phyloP scores from a whole-genome alignment of 2,329 filamentous ascomycete species.

The Fusarium sp. region DNA sequence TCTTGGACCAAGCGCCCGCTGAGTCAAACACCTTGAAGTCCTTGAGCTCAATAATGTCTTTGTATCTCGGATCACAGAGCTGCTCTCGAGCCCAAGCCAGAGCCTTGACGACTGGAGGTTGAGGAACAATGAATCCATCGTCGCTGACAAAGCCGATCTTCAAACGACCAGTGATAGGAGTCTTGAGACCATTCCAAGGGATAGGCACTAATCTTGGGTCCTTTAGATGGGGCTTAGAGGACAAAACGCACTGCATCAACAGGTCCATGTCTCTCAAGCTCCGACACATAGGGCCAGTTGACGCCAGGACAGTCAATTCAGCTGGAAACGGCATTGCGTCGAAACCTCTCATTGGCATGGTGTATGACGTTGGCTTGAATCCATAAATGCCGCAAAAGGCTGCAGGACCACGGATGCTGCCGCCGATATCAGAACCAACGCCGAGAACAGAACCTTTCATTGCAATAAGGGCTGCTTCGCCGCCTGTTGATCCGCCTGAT shows the following conservation, averaged over 20 bases:
- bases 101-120: constrained; percentile 67
- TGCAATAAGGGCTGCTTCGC: constrained; percentile 51
- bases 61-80: not conserved
- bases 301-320: constrained; percentile 44
- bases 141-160: constrained; percentile 41
- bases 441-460: constrained; percentile 36
- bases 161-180: constrained; percentile 62
- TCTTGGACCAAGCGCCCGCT: not conserved
- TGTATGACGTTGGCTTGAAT: not conserved
- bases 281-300: not conserved
- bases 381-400: not conserved
- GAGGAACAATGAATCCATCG: constrained; percentile 63
- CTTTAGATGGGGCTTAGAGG: not conserved
- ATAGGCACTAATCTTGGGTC: constrained; percentile 42
- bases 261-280: not conserved
- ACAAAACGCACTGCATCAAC: not conserved
- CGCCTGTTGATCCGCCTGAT: constrained; percentile 70
- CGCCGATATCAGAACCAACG: not conserved
- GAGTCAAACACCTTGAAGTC: not conserved
- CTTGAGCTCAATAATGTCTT: not conserved
- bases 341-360: not conserved
- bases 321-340: constrained; percentile 38
- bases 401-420: not conserved
- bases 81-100: constrained; percentile 43
- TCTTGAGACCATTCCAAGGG: constrained; percentile 30